Percentiles rank a stretch among this genome's conserved stretches.
Evolutionary conservation across 2,329 filamentous ascomycete genomes (phyloP).

Genomic region (Pseudogymnoascus pannorum): DNA sequence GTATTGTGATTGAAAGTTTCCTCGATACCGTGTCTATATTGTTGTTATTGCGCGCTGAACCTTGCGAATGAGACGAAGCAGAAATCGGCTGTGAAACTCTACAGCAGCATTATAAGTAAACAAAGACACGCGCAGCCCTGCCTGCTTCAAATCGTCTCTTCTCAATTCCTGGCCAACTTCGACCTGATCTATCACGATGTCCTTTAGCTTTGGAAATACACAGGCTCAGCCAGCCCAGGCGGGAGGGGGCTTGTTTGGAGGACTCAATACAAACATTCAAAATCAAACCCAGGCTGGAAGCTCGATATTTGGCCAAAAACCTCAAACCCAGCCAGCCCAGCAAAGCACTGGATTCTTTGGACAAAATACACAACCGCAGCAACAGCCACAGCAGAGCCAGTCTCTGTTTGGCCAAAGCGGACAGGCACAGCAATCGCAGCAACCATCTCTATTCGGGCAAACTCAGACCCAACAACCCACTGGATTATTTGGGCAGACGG

Average conservation of each 20-base stretch:
- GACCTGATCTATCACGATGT: slow-evolving; percentile 3
- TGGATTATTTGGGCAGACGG: slow-evolving; percentile 14
- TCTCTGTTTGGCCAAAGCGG: slow-evolving; percentile 22
- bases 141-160: not conserved
- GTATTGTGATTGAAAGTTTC: not conserved
- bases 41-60: not conserved
- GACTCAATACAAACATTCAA: slow-evolving; percentile 1
- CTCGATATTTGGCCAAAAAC: slow-evolving; percentile 17
- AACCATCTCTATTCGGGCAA: slow-evolving; percentile 18
- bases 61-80: not conserved
- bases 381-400: slow-evolving; percentile 29
- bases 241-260: slow-evolving; percentile 17
- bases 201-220: slow-evolving; percentile 6
- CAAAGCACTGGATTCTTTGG: slow-evolving; percentile 15
- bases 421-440: slow-evolving; percentile 16
- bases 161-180: not conserved
- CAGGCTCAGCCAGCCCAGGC: slow-evolving; percentile 9
- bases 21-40: not conserved
- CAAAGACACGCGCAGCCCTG: slow-evolving; percentile 4
- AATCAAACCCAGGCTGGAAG: slow-evolving; percentile 16
- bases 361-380: slow-evolving; percentile 16
- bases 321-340: slow-evolving; percentile 17
- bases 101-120: not conserved
- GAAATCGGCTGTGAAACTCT: not conserved
- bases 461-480: slow-evolving; percentile 15